Evolutionary conservation across 2,329 filamentous ascomycete genomes (phyloP), one percentile per base, ranked within the genome.

Genomic region (Capronia epimyces): DNA sequence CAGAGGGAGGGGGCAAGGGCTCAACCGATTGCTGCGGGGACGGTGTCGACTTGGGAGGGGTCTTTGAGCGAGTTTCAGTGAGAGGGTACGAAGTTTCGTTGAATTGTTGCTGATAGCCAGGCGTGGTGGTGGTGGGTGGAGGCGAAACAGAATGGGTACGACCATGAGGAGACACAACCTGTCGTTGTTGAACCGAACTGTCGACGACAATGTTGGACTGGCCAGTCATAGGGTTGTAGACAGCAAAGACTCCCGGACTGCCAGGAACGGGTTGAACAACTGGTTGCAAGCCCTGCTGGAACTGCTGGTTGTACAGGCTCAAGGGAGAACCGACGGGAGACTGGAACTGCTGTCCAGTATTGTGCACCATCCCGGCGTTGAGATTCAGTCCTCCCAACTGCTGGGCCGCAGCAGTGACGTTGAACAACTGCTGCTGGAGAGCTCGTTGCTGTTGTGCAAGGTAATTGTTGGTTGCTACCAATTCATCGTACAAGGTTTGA

Each of bases 361-460:
- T 65, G 43, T 60, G 66, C 49, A 69, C 56, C 36, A 66, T 61
- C 42, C 63, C 65, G 15, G 52, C 53, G 64, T 77, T 83, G 52
- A 95, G 67, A 67, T 78, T 89, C 71, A 95, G 74, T 59, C 81
- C 82, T 67, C 89, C 86, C 64, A 90, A 86, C 69, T 90, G 86
- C 70, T 89, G 86, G 53, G 88, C 86, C 31, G 87, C 86, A 46
- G 84, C 83, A 64, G 91, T 93, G 20, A 96, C 82, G 59, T 75
- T 87, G 61, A 89, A 81, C 60, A 97, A 79, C 72, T 97, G 89
- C 72, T 96, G 90, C 71, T 97, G 90, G 46, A 97, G 81, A 58
- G 87, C 86, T 72, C 95, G 89, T 71, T 97, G 91, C 71, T 95
- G 90, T 66, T 95, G 89, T 34, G 89, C 89, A 44, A 98, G 79